Percentiles rank a stretch among this genome's conserved stretches.
These are phyloP conservation scores for Zalerion maritima DNA, from an alignment of 495 filamentous ascomycete species.

Conservation along the genomic window DNA sequence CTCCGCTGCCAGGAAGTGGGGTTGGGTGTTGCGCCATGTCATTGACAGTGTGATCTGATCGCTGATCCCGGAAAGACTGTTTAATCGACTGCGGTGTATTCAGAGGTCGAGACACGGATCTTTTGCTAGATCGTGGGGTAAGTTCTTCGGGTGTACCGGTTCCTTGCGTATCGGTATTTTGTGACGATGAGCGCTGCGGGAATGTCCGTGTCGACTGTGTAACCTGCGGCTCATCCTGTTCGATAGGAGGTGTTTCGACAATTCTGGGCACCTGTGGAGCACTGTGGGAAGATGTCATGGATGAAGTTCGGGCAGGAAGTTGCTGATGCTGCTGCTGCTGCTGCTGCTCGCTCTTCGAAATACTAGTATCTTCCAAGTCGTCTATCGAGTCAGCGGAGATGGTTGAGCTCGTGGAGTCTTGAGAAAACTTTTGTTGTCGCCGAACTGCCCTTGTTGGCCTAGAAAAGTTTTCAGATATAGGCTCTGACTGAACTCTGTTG, in stretches of 20 bases:
- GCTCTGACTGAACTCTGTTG: conserved; percentile 62
- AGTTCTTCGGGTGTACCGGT: no score
- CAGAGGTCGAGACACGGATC: no score
- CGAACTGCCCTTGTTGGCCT: conserved; percentile 30
- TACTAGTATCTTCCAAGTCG: no score
- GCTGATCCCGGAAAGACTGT: not conserved
- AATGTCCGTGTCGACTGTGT: conserved; percentile 10
- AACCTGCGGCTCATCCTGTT: conserved; percentile 26
- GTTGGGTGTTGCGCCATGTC: conserved; percentile 50
- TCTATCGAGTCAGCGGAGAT: conserved; percentile 1
- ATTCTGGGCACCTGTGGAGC: conserved; percentile 52
- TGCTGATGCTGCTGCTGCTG: conserved; percentile 5
- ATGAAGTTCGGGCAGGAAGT: conserved; percentile 13
- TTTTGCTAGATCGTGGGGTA: no score
- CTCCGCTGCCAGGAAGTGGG: conserved; percentile 53
- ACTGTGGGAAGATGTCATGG: conserved; percentile 7
- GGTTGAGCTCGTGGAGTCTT: conserved; percentile 9
- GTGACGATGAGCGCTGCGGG: conserved; percentile 6
- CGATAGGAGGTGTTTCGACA: conserved; percentile 47
- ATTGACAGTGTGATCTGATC: conserved; percentile 31
- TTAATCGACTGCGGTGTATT: conserved; percentile 1
- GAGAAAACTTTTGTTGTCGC: conserved; percentile 27
- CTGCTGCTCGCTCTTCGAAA: conserved; percentile 2
- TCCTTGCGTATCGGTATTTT: conserved; percentile 5
- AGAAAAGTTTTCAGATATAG: conserved; percentile 45